Base-by-base conservation (phyloP, 1,284 basidiomycete species). In the Gyrodon tennesseensis region DNA sequence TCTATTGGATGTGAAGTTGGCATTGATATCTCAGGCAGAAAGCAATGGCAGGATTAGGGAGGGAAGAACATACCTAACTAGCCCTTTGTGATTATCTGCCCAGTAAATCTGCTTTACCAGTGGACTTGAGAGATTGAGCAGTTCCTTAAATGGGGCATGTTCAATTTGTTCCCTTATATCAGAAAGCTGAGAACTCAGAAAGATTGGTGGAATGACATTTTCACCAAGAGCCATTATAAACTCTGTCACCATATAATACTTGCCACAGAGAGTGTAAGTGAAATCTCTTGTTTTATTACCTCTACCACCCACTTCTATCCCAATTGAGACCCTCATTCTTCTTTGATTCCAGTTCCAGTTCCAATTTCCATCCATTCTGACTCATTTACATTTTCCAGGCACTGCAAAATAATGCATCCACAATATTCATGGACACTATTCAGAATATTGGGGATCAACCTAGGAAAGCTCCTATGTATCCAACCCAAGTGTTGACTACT, bases 1-100 rank as follows among this genome's bases (percentile, higher is more conserved):
- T 13, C 34, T 7, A 9, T 13, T 13, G 2, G 34, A 37, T 37
- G 9, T 7, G 2, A 37, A n/a, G n/a, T n/a, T n/a, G n/a, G n/a
- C n/a, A n/a, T n/a, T 37, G 3, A 6, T 13, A 37, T 37, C 34
- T 13, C 34, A 37, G 34, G 12, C 15, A 3, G 15, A 3, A 56
- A 56, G 11, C 41, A 51, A 40, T 67, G 56, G 65, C 56, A 58
- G 25, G 43, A 25, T 27, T 9, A 52, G 25, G 40, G 37, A 1
- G 52, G 52, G 1, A 66, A 63, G n/a, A n/a, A n/a, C 6, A 58
- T 66, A 3, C 48, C 46, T 0, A 51, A 7, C 34, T 13, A 40
- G 5, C 65, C 65, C 0, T 58, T 67, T 13, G 3, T 66, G 1
- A 67, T 67, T 1, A 13, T 67, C 8, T 63, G 60, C 48, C 65